phyloP scores from a whole-genome alignment of 352 stramenopile species.

The Phytophthora pini region DNA sequence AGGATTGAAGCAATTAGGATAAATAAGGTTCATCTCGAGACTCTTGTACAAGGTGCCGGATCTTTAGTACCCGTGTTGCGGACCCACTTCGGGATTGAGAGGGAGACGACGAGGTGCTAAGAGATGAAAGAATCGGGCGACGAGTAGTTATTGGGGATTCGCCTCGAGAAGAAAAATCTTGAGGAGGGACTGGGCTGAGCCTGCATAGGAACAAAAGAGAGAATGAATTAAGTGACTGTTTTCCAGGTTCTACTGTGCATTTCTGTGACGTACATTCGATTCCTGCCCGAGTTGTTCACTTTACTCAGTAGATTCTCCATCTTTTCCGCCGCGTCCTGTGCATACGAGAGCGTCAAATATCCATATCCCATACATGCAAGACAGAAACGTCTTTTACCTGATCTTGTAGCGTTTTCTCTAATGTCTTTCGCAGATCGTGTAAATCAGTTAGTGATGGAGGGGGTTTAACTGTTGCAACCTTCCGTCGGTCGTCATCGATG shows the following conservation, averaged over 20 bases:
- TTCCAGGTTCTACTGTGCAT: neutral
- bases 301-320: slow-evolving; percentile 56
- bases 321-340: slow-evolving; percentile 40
- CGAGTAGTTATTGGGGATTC: slow-evolving; percentile 10
- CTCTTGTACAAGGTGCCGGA: slow-evolving; percentile 76
- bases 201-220: slow-evolving; percentile 7
- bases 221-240: neutral
- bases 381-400: slow-evolving; percentile 33
- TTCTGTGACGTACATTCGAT: slow-evolving; percentile 30
- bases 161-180: slow-evolving; percentile 7
- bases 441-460: slow-evolving; percentile 71
- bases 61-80: slow-evolving; percentile 64
- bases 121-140: slow-evolving; percentile 2
- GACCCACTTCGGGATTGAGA: slow-evolving; percentile 26
- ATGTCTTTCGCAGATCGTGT: slow-evolving; percentile 54
- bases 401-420: slow-evolving; percentile 73
- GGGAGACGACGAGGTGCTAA: slow-evolving; percentile 9
- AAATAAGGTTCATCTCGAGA: slow-evolving; percentile 76
- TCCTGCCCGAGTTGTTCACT: slow-evolving; percentile 19
- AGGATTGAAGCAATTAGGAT: slow-evolving; percentile 35
- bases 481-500: slow-evolving; percentile 73
- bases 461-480: slow-evolving; percentile 40
- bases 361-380: too few relatives aligned
- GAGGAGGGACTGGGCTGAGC: slow-evolving; percentile 19
- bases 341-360: too few relatives aligned